Evolutionary conservation across 331 rosid genomes (phyloP), one percentile per base, ranked within the genome.

Genomic region (Quercus lobata): DNA sequence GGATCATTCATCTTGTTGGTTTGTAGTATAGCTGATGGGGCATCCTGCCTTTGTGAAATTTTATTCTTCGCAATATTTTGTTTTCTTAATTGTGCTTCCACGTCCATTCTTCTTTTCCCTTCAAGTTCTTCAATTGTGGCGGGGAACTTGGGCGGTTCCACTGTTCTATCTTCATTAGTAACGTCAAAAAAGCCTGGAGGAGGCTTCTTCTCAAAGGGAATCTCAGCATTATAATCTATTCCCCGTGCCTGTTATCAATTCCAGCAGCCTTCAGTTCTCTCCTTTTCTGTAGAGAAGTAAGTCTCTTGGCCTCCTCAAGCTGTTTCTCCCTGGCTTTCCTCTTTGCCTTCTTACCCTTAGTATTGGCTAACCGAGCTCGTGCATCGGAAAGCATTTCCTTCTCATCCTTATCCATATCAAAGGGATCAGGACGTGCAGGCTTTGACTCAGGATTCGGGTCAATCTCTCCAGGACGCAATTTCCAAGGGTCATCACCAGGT

Each of bases 301-400:
- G 97, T 84, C 98, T 91, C 83, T 97, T 94, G 7, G 98, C 97
- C 78, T 94, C 97, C 81, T 94, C 97, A 57, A 92, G 98, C 83
- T 94, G 97, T 57, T 92, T 94, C 85, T 94, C 97, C 81, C 97
- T 87, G 41, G 98, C 97, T 83, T 94, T 94, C 84, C 97, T 87
- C 76, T 92, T 94, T 1, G 98, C 98, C 83, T 94, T 92, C 85
- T 94, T 94, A 1, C 98, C 98, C 79, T 95, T 92, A 0, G 98
- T 94, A 77, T 92, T 94, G n/a, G 97, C 98, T 76, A 94, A 84
- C 86, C 93, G 85, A 75, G 98, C 98, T 29, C 98, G 92, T 5
- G 98, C 98, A 81, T 94, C 97, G 0, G 97, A 94, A 86, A 91
- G 94, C 98, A 94, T 94, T 83, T 94, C 98, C 85, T 94, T 94